Base-by-base conservation (phyloP, 129 eudicot species). In the Tagetes patula region DNA sequence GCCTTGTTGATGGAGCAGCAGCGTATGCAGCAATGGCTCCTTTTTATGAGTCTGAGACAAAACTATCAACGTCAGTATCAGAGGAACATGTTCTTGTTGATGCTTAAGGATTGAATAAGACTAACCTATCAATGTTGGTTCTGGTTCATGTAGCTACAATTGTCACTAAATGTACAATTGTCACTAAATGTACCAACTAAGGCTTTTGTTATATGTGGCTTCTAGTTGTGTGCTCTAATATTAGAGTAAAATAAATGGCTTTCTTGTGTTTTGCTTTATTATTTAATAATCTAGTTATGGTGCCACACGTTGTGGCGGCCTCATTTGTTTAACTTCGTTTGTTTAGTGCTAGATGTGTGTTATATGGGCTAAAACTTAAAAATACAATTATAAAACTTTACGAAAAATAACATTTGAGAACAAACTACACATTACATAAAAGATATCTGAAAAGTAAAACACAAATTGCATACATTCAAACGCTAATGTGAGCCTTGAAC, bases 21-120 rank as follows among this genome's bases (percentile, higher is more conserved):
- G 52, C 20, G 8, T 84, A 75, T 40, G 77, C 67, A 65, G 11
- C 69, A n/a, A 40, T 72, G 8, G 53, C 73, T 14, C 78, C 82
- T 7, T 72, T 79, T 3, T 79, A 71, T 54, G 48, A 5, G 20
- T 20, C 71, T 1, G 10, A 53, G 50, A 43, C 62, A 14, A 53
- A 30, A 54, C 13, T 4, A 41, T 34, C 73, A 10, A 3, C 5
- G 46, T 6, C 39, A 4, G 3, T 70, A 30, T 69, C 60, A 4
- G 7, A 13, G 8, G 36, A 3, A 14, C 13, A 30, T 6, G 8
- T 13, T 2, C 9, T 14, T 2, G 13, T 5, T 52, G 65, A 54
- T 40, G 38, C 60, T 27, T 40, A 54, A 54, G 1, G 48, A 52
- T 9, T 27, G 65, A 33, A 33, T 13, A 50, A 50, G 27, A 12